These are phyloP conservation scores for Globisporangium paroecandrum DNA, from an alignment of 352 stramenopile species.

Conservation along the genomic window DNA sequence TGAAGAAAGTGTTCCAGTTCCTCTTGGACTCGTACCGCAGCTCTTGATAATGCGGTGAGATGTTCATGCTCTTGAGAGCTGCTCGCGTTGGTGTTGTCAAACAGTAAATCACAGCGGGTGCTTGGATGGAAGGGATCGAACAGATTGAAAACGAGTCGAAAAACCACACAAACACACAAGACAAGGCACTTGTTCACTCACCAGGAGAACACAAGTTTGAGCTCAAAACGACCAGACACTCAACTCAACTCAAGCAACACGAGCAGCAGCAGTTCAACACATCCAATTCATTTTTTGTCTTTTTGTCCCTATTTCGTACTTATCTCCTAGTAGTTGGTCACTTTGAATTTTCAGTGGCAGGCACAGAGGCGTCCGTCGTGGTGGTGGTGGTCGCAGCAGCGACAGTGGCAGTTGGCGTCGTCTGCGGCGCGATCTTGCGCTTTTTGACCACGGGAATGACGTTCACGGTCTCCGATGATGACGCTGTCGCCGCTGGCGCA, in stretches of 20 bases:
- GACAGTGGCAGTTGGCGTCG: neutral
- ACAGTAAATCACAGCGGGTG: neutral
- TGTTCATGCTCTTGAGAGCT: neutral
- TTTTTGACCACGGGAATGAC: conserved; percentile 26
- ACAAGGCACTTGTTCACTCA: neutral
- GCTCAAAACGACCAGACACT: neutral
- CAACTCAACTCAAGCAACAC: neutral
- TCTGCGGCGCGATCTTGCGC: conserved; percentile 10
- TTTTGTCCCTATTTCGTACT: conserved; percentile 2
- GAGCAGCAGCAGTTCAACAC: neutral
- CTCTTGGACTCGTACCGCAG: conserved; percentile 70
- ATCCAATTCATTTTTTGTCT: neutral
- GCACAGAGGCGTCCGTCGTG: neutral
- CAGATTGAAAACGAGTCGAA: neutral
- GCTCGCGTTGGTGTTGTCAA: neutral
- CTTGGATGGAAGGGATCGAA: neutral
- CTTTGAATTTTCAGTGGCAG: neutral
- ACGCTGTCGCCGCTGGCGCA: conserved; percentile 7
- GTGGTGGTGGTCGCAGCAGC: neutral
- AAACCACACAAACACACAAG: conserved; percentile 1
- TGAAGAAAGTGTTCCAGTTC: conserved; percentile 72
- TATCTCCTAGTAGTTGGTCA: neutral
- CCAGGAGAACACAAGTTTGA: neutral
- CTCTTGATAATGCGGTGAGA: neutral
- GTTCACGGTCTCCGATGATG: conserved; percentile 41